Percentiles rank a stretch among this genome's conserved stretches.
Evolutionary conservation across 805 yeast genomes (phyloP).

Genomic region (Ogataea glucozyma): DNA sequence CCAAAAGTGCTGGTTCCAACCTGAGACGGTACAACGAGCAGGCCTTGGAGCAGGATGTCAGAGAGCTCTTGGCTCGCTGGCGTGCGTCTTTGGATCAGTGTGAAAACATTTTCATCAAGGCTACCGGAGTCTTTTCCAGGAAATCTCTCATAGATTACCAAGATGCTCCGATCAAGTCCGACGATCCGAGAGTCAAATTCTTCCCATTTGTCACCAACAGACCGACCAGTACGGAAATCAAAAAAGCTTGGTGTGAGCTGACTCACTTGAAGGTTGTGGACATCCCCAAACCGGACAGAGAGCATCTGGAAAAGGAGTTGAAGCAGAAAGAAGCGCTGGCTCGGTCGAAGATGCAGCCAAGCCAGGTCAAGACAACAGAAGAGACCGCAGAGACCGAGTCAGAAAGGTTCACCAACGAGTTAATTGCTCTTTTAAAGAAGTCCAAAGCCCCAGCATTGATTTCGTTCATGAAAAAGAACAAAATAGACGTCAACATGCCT

Average conservation of each 20-base stretch:
- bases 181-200: constrained; percentile 62
- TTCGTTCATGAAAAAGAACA: constrained; percentile 58
- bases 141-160: constrained; percentile 67
- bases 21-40: constrained; percentile 88
- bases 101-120: constrained; percentile 72
- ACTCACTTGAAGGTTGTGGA: constrained; percentile 56
- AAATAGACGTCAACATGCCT: constrained; percentile 50
- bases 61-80: constrained; percentile 70
- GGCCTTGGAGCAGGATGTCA: constrained; percentile 76
- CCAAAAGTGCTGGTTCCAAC: constrained; percentile 92
- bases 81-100: constrained; percentile 57
- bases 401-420: constrained; percentile 57
- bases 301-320: constrained; percentile 28
- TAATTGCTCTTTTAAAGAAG: constrained; percentile 61
- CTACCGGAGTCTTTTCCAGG: constrained; percentile 70
- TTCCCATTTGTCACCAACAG: constrained; percentile 91
- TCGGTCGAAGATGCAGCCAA: constrained; percentile 28
- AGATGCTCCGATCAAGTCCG: constrained; percentile 49
- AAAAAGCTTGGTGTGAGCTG: constrained; percentile 80
- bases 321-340: constrained; percentile 35
- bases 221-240: constrained; percentile 80
- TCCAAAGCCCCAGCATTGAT: constrained; percentile 76
- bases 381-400: constrained; percentile 28
- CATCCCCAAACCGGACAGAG: constrained; percentile 50
- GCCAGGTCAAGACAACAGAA: neutral